phyloP scores from a whole-genome alignment of 225 moss, liverwort and hornwort species.

The Neckera pumila region DNA sequence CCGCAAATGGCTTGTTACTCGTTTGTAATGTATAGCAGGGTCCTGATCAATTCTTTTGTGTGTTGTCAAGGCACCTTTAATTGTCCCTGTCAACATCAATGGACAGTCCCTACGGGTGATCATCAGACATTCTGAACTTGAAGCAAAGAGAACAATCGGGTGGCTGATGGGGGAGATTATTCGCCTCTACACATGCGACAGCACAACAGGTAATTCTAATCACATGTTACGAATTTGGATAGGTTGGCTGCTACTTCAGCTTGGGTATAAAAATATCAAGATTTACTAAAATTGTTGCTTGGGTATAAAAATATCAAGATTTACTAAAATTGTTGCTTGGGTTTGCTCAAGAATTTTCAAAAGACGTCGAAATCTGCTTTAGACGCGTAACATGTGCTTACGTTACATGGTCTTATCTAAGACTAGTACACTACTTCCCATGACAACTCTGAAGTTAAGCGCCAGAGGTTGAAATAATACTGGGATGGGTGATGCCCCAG shows the following conservation, averaged over 20 bases:
- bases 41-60: background rate
- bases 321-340: background rate
- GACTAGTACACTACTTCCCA: background rate
- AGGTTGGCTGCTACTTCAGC: background rate
- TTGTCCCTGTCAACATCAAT: constrained; percentile 47
- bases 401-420: background rate
- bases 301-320: background rate
- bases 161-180: constrained; percentile 47
- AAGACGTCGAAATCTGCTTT: background rate
- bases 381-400: background rate
- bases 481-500: background rate
- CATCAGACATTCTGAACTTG: constrained; percentile 27
- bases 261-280: background rate
- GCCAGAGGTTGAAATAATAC: background rate
- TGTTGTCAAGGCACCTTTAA: constrained; percentile 35
- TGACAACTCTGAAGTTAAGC: background rate
- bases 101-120: constrained; percentile 44
- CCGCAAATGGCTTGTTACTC: background rate
- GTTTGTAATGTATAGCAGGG: background rate
- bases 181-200: constrained; percentile 47
- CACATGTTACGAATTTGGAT: background rate
- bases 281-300: background rate
- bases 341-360: background rate
- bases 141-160: constrained; percentile 21
- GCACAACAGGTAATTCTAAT: constrained; percentile 27